phyloP scores from a whole-genome alignment of 352 stramenopile species.

The Blastocystis sp. region DNA sequence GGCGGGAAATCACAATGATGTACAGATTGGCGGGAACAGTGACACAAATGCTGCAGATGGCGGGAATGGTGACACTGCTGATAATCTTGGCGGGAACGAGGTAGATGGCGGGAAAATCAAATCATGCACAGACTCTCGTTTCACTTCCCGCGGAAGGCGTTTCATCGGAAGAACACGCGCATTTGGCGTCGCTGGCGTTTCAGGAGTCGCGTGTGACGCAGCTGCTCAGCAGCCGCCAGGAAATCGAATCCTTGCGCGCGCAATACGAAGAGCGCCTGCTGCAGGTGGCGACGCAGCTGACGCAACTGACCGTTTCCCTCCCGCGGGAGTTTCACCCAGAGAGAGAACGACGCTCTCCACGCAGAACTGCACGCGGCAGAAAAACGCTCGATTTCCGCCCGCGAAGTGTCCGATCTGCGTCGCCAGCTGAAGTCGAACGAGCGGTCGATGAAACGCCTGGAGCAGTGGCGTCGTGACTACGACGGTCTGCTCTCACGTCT shows the following conservation, averaged over 20 bases:
- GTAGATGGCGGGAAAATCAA: too few relatives aligned
- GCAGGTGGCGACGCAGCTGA: conserved; percentile 7
- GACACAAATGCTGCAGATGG: too few relatives aligned
- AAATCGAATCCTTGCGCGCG: conserved; percentile 17
- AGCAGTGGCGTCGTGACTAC: background rate
- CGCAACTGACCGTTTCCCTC: background rate
- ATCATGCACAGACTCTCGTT: too few relatives aligned
- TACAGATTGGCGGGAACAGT: too few relatives aligned
- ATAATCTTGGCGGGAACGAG: too few relatives aligned
- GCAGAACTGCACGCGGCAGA: conserved; percentile 29
- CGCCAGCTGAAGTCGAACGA: conserved; percentile 53
- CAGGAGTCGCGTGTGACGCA: background rate
- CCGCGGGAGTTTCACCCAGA: background rate
- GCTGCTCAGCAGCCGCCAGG: background rate
- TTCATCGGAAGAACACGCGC: background rate
- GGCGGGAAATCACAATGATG: too few relatives aligned
- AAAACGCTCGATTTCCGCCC: conserved; percentile 4
- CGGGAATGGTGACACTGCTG: too few relatives aligned
- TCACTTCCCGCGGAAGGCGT: too few relatives aligned
- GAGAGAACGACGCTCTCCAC: conserved; percentile 8
- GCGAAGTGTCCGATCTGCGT: background rate
- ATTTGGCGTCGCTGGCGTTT: background rate
- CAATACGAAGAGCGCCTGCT: conserved; percentile 25
- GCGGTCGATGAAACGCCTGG: background rate
- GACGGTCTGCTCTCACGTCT: background rate